phyloP scores from a whole-genome alignment of 805 yeast species.

The Candida vartiovaarae region DNA sequence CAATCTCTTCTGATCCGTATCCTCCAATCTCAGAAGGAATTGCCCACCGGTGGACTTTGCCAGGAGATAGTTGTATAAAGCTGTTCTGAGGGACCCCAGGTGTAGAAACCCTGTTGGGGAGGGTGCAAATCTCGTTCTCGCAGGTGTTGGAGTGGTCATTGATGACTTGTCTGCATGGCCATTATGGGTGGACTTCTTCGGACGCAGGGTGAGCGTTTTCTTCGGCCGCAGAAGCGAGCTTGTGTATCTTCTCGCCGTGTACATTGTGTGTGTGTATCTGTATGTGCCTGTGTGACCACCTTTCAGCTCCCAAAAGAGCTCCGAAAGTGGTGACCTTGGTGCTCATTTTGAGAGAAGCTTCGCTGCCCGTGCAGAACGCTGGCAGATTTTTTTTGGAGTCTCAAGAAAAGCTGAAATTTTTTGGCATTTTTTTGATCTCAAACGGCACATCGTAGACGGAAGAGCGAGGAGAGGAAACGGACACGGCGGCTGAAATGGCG shows the following conservation, averaged over 20 bases:
- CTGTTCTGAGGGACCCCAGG: conserved; percentile 89
- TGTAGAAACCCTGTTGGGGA: conserved; percentile 97
- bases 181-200: conserved; percentile 27
- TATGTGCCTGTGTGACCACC: no score
- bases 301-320: no score
- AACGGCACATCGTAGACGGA: no score
- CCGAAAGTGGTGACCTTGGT: no score
- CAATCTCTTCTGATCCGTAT: conserved; percentile 80
- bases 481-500: no score
- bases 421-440: no score
- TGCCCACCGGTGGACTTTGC: conserved; percentile 78
- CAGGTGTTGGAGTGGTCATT: conserved; percentile 21
- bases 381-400: no score
- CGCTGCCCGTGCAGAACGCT: no score
- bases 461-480: no score
- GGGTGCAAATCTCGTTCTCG: conserved; percentile 91
- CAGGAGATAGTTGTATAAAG: conserved; percentile 76
- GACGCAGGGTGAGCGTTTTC: conserved; percentile 7
- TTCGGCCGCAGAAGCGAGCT: conserved; percentile 12
- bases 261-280: neutral
- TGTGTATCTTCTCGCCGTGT: neutral
- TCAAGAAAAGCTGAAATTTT: no score
- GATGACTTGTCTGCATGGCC: conserved; percentile 14
- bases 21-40: conserved; percentile 80
- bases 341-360: no score